Evolutionary conservation across 2,329 filamentous ascomycete genomes (phyloP).

Genomic region (Xylaria digitata): DNA sequence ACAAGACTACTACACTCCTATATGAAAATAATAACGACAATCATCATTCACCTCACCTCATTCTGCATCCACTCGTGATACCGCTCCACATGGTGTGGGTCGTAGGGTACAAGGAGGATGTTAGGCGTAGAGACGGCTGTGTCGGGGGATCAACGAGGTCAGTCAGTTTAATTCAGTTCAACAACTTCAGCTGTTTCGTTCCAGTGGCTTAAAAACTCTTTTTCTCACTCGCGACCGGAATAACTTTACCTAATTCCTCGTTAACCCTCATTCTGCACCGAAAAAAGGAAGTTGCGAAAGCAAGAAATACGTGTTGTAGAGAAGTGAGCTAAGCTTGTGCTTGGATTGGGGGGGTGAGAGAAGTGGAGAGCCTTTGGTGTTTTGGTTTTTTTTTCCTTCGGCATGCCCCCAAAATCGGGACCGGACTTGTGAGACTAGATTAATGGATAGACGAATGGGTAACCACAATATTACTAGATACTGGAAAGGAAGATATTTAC

Average conservation of each 20-base stretch:
- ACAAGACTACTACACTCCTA: too few relatives aligned
- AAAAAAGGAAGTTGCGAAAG: not conserved
- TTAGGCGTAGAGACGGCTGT: conserved; percentile 74
- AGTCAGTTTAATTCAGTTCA: not conserved
- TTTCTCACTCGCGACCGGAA: not conserved
- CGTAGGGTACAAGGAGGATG: conserved; percentile 86
- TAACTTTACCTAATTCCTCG: conserved; percentile 55
- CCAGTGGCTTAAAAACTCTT: too few relatives aligned
- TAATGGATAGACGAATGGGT: not conserved
- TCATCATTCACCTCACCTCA: conserved; percentile 58
- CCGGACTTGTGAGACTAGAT: not conserved
- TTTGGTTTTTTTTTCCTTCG: conserved; percentile 14
- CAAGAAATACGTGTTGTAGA: not conserved
- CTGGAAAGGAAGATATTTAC: not conserved
- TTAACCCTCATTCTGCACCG: conserved; percentile 57
- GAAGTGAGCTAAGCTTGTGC: not conserved
- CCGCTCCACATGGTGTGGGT: conserved; percentile 79
- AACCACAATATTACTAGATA: not conserved
- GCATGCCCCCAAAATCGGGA: not conserved
- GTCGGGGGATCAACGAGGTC: not conserved
- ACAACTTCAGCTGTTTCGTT: not conserved
- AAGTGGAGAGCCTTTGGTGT: conserved; percentile 21
- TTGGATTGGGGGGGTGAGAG: conserved; percentile 5
- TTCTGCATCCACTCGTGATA: conserved; percentile 97
- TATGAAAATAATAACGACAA: not conserved